These are phyloP conservation scores for Rhinocladiella mackenziei DNA, from an alignment of 2,329 filamentous ascomycete genomes.

Conservation along the genomic window DNA sequence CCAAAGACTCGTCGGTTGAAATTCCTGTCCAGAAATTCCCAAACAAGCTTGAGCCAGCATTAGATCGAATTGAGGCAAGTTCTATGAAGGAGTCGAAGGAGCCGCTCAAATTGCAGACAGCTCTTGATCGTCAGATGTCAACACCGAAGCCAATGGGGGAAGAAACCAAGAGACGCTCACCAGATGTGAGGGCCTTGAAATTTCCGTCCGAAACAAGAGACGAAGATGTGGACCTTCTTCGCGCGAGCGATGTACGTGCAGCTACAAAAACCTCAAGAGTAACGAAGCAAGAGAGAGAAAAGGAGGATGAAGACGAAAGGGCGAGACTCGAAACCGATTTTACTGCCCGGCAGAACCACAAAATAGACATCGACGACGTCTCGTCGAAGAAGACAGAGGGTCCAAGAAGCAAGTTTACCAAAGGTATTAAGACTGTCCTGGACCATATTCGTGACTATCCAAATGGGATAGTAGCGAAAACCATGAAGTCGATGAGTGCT, in stretches of 20 bases:
- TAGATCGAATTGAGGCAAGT: conserved; percentile 17
- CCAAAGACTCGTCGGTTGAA: not conserved
- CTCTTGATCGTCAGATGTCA: conserved; percentile 16
- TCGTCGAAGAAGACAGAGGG: conserved; percentile 2
- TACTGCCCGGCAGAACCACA: conserved; percentile 20
- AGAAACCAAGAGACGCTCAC: not conserved
- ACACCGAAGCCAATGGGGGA: not conserved
- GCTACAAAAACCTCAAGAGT: conserved; percentile 29
- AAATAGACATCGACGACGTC: conserved; percentile 1
- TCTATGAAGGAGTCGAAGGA: not conserved
- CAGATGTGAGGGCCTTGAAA: conserved; percentile 1
- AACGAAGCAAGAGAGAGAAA: conserved; percentile 26
- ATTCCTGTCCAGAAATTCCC: not conserved
- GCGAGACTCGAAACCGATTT: conserved; percentile 29
- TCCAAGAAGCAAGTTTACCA: conserved; percentile 10
- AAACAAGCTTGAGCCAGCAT: conserved; percentile 17
- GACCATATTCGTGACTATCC: conserved; percentile 26
- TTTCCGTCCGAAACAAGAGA: not conserved
- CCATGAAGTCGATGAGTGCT: conserved; percentile 21
- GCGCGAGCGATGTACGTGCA: conserved; percentile 37
- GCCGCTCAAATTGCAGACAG: conserved; percentile 8
- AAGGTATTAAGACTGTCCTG: conserved; percentile 20
- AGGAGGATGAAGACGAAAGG: conserved; percentile 22
- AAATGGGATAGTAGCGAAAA: conserved; percentile 29
- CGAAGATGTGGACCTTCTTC: conserved; percentile 35